Percentiles rank a stretch among this genome's conserved stretches.
Conservation (phyloP, 2,329 filamentous ascomycete species). For the Cordyceps fumosorosea region DNA sequence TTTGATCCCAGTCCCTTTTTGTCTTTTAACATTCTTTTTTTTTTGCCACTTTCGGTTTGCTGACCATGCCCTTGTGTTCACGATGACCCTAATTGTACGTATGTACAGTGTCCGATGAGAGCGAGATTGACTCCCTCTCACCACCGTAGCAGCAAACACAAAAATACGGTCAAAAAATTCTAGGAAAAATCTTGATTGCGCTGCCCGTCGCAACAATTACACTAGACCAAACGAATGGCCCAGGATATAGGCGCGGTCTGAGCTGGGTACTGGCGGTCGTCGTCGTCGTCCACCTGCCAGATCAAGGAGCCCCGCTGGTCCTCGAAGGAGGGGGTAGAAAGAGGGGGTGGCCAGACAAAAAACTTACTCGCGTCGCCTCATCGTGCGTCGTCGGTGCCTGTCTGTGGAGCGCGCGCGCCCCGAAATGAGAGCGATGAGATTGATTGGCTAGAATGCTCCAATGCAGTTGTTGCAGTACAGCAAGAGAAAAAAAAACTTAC, state of each 20-base stretch:
- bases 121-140: too few relatives aligned
- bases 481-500: neutral
- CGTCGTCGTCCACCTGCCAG: neutral
- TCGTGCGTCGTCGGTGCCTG: neutral
- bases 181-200: neutral
- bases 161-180: neutral
- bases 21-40: neutral
- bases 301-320: constrained; percentile 4
- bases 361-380: constrained; percentile 8
- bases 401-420: neutral
- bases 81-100: neutral
- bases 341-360: neutral
- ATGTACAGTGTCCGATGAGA: neutral
- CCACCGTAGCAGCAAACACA: too few relatives aligned
- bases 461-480: neutral
- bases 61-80: neutral
- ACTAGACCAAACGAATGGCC: neutral
- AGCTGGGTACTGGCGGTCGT: neutral
- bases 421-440: neutral
- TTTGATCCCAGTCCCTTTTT: neutral
- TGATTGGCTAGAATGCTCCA: neutral
- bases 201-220: constrained; percentile 2
- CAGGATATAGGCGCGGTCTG: constrained; percentile 9
- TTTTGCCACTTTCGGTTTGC: neutral
- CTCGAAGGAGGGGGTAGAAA: neutral